These are phyloP conservation scores for Pseudopyricularia javanii DNA, from an alignment of 2,329 filamentous ascomycete genomes.

Conservation along the genomic window DNA sequence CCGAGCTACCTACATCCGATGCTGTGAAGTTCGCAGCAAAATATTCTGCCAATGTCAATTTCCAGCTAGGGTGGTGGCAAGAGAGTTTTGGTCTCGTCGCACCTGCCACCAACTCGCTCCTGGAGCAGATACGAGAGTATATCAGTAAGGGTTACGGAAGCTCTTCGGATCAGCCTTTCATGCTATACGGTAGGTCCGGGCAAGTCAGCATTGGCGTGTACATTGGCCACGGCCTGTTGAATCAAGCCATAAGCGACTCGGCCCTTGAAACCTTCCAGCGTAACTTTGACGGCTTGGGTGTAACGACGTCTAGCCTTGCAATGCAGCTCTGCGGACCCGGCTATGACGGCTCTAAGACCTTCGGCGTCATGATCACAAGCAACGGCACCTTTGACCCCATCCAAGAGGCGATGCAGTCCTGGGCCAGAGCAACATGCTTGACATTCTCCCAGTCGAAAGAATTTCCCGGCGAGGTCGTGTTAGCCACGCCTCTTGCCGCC, in stretches of 20 bases:
- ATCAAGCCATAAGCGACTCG: constrained; percentile 12
- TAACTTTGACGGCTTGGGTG: constrained; percentile 10
- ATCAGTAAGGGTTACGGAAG: constrained; percentile 11
- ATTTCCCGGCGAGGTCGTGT: constrained; percentile 9
- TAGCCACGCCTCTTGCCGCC: constrained; percentile 9
- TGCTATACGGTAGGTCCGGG: constrained; percentile 17
- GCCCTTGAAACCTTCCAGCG: constrained; percentile 16
- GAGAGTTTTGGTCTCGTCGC: constrained; percentile 9
- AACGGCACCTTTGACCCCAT: constrained; percentile 17
- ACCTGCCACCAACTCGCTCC: constrained; percentile 11
- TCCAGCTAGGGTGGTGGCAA: constrained; percentile 16
- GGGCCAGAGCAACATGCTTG: constrained; percentile 15
- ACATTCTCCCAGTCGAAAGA: constrained; percentile 4
- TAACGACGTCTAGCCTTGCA: constrained; percentile 15
- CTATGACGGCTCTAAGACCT: constrained; percentile 17
- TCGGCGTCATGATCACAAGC: constrained; percentile 19
- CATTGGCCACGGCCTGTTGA: constrained; percentile 18
- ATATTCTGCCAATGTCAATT: constrained; percentile 6
- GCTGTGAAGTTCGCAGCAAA: not conserved
- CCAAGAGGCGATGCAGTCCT: constrained; percentile 16
- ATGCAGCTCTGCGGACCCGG: constrained; percentile 21
- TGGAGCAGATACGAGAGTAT: constrained; percentile 17
- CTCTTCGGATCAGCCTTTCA: constrained; percentile 9
- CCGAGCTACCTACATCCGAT: too few relatives aligned
- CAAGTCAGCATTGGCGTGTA: constrained; percentile 20